Evolutionary conservation across 495 filamentous ascomycete species (phyloP).

Genomic region (Penicillium parvum): DNA sequence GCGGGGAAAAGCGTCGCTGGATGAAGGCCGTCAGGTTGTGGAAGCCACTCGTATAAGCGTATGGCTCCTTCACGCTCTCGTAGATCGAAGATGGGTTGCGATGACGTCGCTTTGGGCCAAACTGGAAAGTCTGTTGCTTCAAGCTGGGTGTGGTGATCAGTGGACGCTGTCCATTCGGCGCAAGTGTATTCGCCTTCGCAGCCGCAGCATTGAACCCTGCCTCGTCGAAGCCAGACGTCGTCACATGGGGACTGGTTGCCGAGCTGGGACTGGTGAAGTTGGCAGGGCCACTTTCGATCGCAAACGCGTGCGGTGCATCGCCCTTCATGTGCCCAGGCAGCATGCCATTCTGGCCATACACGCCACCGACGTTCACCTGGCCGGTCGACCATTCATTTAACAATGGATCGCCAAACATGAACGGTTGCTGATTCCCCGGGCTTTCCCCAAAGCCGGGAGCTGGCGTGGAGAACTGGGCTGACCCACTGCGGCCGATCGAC

Average conservation of each 20-base stretch:
- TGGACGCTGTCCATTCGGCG: slow-evolving; percentile 36
- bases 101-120: slow-evolving; percentile 46
- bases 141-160: slow-evolving; percentile 40
- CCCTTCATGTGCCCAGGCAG: slow-evolving; percentile 42
- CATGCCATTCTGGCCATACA: slow-evolving; percentile 41
- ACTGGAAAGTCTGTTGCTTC: slow-evolving; percentile 48
- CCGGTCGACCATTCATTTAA: slow-evolving; percentile 45
- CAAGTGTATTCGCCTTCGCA: slow-evolving; percentile 32
- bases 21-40: slow-evolving; percentile 83
- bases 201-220: slow-evolving; percentile 22
- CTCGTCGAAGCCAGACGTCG: slow-evolving; percentile 36
- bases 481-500: slow-evolving; percentile 46
- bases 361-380: slow-evolving; percentile 39
- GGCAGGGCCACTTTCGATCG: slow-evolving; percentile 62
- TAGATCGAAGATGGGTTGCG: slow-evolving; percentile 84
- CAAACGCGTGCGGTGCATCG: slow-evolving; percentile 61
- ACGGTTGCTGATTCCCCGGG: slow-evolving; percentile 41
- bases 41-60: slow-evolving; percentile 84
- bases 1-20: slow-evolving; percentile 64
- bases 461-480: slow-evolving; percentile 43
- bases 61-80: slow-evolving; percentile 80
- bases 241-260: slow-evolving; percentile 45
- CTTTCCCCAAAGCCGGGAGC: slow-evolving; percentile 41
- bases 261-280: slow-evolving; percentile 60
- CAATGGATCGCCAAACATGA: slow-evolving; percentile 46